Base-by-base conservation (phyloP, 2,329 filamentous ascomycete genomes). In the Fusarium sp. region DNA sequence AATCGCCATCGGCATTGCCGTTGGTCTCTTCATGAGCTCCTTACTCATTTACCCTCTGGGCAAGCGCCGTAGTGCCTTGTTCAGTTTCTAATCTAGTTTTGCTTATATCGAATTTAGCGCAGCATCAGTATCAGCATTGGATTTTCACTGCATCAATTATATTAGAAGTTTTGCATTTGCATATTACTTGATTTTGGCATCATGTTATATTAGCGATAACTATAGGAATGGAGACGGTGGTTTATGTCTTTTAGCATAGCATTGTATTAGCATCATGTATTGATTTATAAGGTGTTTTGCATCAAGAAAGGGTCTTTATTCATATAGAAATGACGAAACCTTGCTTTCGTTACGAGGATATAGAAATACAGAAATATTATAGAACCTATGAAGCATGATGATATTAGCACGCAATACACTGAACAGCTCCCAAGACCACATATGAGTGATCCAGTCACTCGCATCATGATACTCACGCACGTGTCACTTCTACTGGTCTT, bases 1-100 rank as follows among this genome's bases (percentile, higher is more conserved):
- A 71, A 84, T 85, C 56, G 83, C 83, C 15, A 84, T 84, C 63
- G 83, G 83, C 15, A 84, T 85, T 49, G 83, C 83, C 7, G 80
- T 84, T 13, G 83, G 83, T 4, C 73, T 85, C 8, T 85, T 85
- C 61, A 71, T 85, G 62, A 83, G 82, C 58, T 82, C 83, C 3
- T 72, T 85, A 32, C 71, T 85, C 22, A 76, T 85, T 7, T 85
- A 84, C 64, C 83, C 83, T 7, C 75, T 84, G 33, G 83, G 82
- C 39, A 85, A 84, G 73, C 78, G 82, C 43, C 79, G 83, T 43
- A 84, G 82, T 59, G 82, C 82, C 6, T 72, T 85, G 11, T 85
- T 84, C 72, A 84, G 82, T 58, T 82, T 84, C 57, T 84, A 71
- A 54, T 44, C 32, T 25, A 50, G 35, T 11, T 49, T 56, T 49